These are phyloP conservation scores for Aspergillus tanneri DNA, from an alignment of 2,329 filamentous ascomycete species.

Conservation along the genomic window DNA sequence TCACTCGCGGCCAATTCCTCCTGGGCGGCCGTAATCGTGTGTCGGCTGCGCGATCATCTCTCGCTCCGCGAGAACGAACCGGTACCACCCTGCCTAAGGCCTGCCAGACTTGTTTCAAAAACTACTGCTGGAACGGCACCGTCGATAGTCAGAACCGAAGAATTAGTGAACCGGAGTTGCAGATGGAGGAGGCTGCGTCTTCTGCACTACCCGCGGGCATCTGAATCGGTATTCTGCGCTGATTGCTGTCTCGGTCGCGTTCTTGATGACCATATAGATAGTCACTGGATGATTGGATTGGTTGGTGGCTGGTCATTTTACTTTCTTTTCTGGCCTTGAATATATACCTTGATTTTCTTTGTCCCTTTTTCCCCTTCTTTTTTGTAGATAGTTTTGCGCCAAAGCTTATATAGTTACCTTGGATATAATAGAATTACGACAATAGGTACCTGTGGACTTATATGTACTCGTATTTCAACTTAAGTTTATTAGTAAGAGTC, in stretches of 20 bases:
- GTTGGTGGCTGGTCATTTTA: background rate
- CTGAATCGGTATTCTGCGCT: slow-evolving; percentile 6
- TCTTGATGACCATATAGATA: slow-evolving; percentile 8
- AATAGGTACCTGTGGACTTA: too few relatives aligned
- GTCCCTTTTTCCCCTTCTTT: too few relatives aligned
- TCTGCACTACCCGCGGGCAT: slow-evolving; percentile 1
- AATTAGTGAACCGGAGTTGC: slow-evolving; percentile 9
- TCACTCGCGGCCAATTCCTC: slow-evolving; percentile 78
- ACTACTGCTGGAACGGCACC: slow-evolving; percentile 94
- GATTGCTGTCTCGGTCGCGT: background rate
- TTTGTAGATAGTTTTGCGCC: background rate
- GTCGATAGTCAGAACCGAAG: slow-evolving; percentile 33
- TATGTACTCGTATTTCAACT: too few relatives aligned
- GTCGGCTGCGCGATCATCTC: slow-evolving; percentile 83
- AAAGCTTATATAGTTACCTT: too few relatives aligned
- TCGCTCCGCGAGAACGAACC: slow-evolving; percentile 71
- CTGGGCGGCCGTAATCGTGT: slow-evolving; percentile 76
- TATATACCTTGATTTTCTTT: too few relatives aligned
- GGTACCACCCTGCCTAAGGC: slow-evolving; percentile 65
- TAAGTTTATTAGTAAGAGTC: too few relatives aligned
- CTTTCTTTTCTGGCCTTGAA: background rate
- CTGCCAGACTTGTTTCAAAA: slow-evolving; percentile 72
- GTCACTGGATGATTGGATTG: background rate
- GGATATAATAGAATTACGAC: too few relatives aligned
- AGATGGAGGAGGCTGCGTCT: slow-evolving; percentile 3